Evolutionary conservation across 257 asterid genomes (phyloP).

Genomic region (Primulina tabacum): DNA sequence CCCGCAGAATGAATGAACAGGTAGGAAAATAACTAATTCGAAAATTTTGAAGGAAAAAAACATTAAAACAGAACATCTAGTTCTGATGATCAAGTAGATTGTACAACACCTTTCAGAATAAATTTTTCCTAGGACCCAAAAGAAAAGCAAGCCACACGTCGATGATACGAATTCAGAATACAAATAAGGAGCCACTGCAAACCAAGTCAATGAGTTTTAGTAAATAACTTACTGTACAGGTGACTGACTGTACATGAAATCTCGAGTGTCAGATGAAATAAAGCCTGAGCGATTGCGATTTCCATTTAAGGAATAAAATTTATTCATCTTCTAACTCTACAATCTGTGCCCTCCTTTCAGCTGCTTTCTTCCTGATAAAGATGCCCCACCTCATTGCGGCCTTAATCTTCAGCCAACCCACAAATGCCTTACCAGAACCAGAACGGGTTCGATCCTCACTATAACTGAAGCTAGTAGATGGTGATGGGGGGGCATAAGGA

Average conservation of each 20-base stretch:
- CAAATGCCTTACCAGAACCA: slow-evolving; percentile 86
- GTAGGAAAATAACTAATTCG: not conserved
- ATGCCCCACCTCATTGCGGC: slow-evolving; percentile 99
- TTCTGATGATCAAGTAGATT: not conserved
- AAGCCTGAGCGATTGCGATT: not conserved
- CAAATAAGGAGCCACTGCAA: not conserved
- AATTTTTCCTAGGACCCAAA: too few species aligned
- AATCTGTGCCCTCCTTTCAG: slow-evolving; percentile 91
- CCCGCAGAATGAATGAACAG: not conserved
- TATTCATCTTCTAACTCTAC: slow-evolving; percentile 86
- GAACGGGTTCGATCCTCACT: slow-evolving; percentile 64
- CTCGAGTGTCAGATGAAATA: not conserved
- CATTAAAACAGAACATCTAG: not conserved
- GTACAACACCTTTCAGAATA: not conserved
- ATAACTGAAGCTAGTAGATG: slow-evolving; percentile 54
- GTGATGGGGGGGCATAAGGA: slow-evolving; percentile 57
- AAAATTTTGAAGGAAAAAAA: too few species aligned
- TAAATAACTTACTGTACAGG: not conserved
- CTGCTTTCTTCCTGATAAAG: slow-evolving; percentile 93
- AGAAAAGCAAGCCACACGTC: not conserved
- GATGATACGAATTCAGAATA: not conserved
- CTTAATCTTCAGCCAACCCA: slow-evolving; percentile 95
- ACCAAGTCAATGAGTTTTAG: slow-evolving; percentile 9
- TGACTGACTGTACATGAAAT: not conserved
- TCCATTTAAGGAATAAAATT: slow-evolving; percentile 3